Conservation (phyloP, 306 rosid genomes). For the Begonia fuchsioides region DNA sequence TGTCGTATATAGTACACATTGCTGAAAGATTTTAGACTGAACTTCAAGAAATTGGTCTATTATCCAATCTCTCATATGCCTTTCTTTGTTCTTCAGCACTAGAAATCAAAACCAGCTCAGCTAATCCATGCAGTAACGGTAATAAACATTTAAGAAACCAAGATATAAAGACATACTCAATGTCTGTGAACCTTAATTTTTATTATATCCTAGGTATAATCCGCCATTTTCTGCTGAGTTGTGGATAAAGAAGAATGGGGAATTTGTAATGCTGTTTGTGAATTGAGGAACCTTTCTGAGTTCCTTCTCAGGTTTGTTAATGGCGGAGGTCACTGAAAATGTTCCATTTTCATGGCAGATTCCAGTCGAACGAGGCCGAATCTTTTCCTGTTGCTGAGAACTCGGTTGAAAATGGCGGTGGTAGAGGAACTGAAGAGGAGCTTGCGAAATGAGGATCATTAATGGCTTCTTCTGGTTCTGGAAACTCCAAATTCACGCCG, state of each 20-base stretch:
- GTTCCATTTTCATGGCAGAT: neutral
- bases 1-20: neutral
- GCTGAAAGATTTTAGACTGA: neutral
- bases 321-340: too few relatives aligned
- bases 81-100: too few relatives aligned
- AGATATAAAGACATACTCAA: neutral
- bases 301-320: too few relatives aligned
- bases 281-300: too few relatives aligned
- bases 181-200: neutral
- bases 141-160: neutral
- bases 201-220: neutral
- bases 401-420: neutral
- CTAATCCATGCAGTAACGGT: neutral
- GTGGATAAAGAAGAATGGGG: neutral
- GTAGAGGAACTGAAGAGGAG: neutral
- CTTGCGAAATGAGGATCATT: neutral
- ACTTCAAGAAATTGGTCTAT: too few relatives aligned
- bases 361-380: neutral
- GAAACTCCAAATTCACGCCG: slow-evolving; percentile 14
- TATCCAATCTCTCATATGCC: too few relatives aligned
- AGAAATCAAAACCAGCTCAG: too few relatives aligned
- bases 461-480: neutral
- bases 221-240: neutral
- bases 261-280: neutral
- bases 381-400: neutral